A percentile compares a stretch with the other conserved stretches of the same genome.
Evolutionary conservation across 2,329 filamentous ascomycete species (phyloP).

Genomic region (Fusarium sp.): DNA sequence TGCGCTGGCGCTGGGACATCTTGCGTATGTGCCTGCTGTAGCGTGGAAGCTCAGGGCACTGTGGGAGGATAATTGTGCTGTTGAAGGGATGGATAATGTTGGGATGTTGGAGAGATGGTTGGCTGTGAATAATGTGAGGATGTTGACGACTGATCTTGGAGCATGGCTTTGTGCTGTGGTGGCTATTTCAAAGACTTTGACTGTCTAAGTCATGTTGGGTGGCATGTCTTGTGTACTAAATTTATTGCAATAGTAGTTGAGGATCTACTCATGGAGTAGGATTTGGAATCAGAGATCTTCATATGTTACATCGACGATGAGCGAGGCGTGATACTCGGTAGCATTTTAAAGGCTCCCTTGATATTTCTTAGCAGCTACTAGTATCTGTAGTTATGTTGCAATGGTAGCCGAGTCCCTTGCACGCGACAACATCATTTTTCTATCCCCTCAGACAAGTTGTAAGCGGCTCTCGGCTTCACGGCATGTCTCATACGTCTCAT

Average conservation of each 20-base stretch:
- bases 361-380: neutral
- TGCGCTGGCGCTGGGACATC: constrained; percentile 48
- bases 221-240: neutral
- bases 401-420: neutral
- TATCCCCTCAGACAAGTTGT: neutral
- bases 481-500: constrained; percentile 13
- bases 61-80: constrained; percentile 41
- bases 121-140: constrained; percentile 47
- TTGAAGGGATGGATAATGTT: constrained; percentile 44
- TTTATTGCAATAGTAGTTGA: neutral
- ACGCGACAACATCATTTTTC: neutral
- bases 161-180: constrained; percentile 51
- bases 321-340: neutral
- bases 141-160: constrained; percentile 50
- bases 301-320: neutral
- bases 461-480: constrained; percentile 16
- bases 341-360: neutral
- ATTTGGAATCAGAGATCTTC: neutral
- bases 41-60: constrained; percentile 49
- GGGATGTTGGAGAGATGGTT: constrained; percentile 50
- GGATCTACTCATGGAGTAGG: neutral
- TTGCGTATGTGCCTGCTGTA: constrained; percentile 51
- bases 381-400: neutral
- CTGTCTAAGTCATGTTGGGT: constrained; percentile 1
- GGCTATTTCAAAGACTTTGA: constrained; percentile 46